phyloP scores from a whole-genome alignment of 225 moss, liverwort and hornwort genomes.

The Pseudisothecium myosuroides region DNA sequence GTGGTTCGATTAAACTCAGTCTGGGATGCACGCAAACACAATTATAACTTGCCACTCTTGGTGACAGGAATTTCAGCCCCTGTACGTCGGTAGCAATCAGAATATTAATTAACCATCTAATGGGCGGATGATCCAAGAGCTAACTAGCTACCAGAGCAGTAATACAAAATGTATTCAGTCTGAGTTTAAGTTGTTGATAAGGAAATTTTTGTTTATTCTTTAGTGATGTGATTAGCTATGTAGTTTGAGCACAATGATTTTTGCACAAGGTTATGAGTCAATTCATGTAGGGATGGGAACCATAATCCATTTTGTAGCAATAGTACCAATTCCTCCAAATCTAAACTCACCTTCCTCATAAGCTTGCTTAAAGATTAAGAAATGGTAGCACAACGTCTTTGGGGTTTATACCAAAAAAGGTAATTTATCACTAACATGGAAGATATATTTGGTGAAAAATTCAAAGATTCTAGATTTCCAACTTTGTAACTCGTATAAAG shows the following conservation, averaged over 20 bases:
- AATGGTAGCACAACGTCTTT: background rate
- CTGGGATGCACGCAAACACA: too few species aligned
- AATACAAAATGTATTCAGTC: background rate
- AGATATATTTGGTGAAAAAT: background rate
- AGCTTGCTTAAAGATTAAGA: background rate
- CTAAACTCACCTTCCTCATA: background rate
- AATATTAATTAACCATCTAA: too few species aligned
- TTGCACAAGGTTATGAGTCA: background rate
- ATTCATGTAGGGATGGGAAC: background rate
- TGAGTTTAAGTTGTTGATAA: too few species aligned
- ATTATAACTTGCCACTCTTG: too few species aligned
- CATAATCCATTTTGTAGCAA: background rate
- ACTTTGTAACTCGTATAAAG: background rate
- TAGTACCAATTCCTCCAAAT: background rate
- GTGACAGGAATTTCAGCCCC: too few species aligned
- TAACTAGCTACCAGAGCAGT: too few species aligned
- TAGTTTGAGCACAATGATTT: background rate
- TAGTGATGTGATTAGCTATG: background rate
- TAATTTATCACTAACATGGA: background rate
- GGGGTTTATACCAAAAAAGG: background rate
- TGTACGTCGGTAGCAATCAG: too few species aligned
- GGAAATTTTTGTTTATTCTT: background rate
- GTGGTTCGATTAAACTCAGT: too few species aligned
- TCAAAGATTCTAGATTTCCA: background rate
- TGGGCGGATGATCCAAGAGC: too few species aligned